These are phyloP conservation scores for Aureobasidium sp. DNA, from an alignment of 2,329 filamentous ascomycete genomes.

Conservation along the genomic window DNA sequence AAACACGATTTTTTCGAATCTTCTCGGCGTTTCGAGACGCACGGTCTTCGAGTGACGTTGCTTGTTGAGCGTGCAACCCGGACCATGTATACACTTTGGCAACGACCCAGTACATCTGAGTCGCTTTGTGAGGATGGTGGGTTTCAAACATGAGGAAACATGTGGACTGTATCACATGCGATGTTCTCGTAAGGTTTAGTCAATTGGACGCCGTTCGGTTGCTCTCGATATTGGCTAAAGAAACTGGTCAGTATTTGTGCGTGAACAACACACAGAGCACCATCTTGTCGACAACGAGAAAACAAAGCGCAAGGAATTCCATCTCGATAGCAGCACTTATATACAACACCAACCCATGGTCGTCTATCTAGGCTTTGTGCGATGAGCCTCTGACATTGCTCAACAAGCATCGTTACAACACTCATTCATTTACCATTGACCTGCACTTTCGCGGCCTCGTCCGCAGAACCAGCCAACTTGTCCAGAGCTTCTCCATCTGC, in stretches of 20 bases:
- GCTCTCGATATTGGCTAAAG: neutral
- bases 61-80: neutral
- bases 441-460: neutral
- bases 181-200: neutral
- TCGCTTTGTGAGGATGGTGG: neutral
- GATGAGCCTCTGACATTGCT: neutral
- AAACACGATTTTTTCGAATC: slow-evolving; percentile 5
- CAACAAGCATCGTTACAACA: neutral
- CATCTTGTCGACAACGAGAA: too few species aligned
- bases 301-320: too few species aligned
- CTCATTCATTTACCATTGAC: neutral
- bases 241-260: too few species aligned
- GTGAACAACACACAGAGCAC: too few species aligned
- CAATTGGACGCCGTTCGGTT: neutral
- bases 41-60: neutral
- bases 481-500: slow-evolving; percentile 60
- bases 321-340: neutral
- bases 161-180: neutral
- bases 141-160: neutral
- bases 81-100: neutral
- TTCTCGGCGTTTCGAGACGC: slow-evolving; percentile 6
- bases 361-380: neutral
- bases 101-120: neutral
- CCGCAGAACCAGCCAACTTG: slow-evolving; percentile 45
- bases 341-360: neutral